Evolutionary conservation across 805 yeast genomes (phyloP), one percentile per base, ranked within the genome.

Genomic region (Ogataea philodendri): DNA sequence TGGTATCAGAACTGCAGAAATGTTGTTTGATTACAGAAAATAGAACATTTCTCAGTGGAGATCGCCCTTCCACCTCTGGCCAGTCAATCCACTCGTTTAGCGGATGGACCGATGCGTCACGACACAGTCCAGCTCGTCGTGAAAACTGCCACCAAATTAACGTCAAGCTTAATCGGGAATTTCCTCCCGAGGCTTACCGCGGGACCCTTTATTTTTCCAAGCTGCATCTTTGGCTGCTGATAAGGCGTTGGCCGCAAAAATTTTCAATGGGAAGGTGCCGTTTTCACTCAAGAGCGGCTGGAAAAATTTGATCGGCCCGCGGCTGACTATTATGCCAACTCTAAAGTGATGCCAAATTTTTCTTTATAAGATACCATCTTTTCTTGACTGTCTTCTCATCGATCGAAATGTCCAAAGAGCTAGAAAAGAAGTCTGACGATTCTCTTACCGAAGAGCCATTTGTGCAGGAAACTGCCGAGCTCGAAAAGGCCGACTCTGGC

Each of bases 361-460:
- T 22, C 34, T 30, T 22, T 30, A n/a, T 30, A 30, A 30, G n/a
- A n/a, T n/a, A 30, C 27, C 10, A 23, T 9, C 27, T 9, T n/a
- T 16, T 9, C 9, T 15, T 30, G 21, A 19, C 14, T 13, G 13
- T 13, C 4, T 20, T 8, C 13, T 22, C 26, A 30, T 10, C 20
- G n/a, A 15, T 9, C 26, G 9, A 21, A 21, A 40, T 44, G 49
- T 34, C 45, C 22, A 33, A 39, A 11, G 46, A 43, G 32, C 51
- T 40, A 11, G 51, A 72, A 39, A 55, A 54, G 40, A 54, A 53
- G 9, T 32, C 42, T 19, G 49, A 49, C 13, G 51, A 48, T 22
- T 46, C 54, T 11, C 32, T 41, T 20, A 51, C 48, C 20, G 57
- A 44, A 21, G 56, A 48, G 18, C 43, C 48, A 3, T 48, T 44